Evolutionary conservation across 441 rosid genomes (phyloP).

Genomic region (Bruguiera hainesii): DNA sequence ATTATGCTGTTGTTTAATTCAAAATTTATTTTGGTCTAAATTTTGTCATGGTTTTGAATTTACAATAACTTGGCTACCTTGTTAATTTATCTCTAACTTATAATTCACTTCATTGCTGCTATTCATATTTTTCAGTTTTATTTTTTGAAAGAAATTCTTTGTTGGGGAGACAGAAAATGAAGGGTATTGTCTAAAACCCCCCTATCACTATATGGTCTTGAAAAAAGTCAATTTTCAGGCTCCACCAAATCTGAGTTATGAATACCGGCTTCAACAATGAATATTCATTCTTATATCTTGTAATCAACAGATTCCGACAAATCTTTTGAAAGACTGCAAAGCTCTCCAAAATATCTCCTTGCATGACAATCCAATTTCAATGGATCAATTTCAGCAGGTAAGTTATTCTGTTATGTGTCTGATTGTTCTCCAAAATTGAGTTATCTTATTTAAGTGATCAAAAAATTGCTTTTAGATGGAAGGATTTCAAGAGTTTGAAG

Average conservation of each 20-base stretch:
- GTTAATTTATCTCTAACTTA: neutral
- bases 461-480: slow-evolving; percentile 54
- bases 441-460: neutral
- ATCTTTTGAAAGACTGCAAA: slow-evolving; percentile 78
- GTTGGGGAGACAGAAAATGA: too few relatives aligned
- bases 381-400: slow-evolving; percentile 96
- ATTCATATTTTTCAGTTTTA: too few relatives aligned
- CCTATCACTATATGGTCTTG: too few relatives aligned
- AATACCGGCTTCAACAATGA: neutral
- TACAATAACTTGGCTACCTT: neutral
- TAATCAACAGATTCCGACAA: slow-evolving; percentile 63
- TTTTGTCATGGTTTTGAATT: neutral
- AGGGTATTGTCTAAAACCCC: too few relatives aligned
- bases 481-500: slow-evolving; percentile 85
- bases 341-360: slow-evolving; percentile 82
- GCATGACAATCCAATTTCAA: slow-evolving; percentile 81
- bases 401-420: slow-evolving; percentile 8
- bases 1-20: neutral
- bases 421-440: neutral
- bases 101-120: neutral
- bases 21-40: neutral
- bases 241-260: neutral
- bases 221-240: neutral
- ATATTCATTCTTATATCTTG: slow-evolving; percentile 1
- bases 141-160: too few relatives aligned